phyloP scores from a whole-genome alignment of 2,329 filamentous ascomycete genomes.

The Aspergillus phoenicis region DNA sequence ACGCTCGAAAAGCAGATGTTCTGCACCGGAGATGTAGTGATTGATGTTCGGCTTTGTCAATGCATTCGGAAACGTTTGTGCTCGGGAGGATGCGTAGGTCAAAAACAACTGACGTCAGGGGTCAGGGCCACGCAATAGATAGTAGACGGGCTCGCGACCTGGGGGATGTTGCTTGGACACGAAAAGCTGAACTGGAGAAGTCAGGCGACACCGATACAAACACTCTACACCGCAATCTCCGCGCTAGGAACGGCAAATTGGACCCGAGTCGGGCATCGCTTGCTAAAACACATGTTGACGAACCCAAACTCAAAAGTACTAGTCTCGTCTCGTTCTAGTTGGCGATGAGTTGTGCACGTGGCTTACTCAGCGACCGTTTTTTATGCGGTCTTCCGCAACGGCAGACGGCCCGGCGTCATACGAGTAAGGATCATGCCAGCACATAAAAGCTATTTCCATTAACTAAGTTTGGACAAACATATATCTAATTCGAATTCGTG shows the following conservation, averaged over 20 bases:
- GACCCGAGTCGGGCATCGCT: slow-evolving; percentile 12
- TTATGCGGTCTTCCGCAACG: not conserved
- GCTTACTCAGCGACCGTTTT: slow-evolving; percentile 19
- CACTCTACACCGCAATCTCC: slow-evolving; percentile 6
- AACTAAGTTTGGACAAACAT: not conserved
- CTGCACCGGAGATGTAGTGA: not conserved
- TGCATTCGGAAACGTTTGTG: slow-evolving; percentile 19
- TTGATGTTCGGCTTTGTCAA: slow-evolving; percentile 9
- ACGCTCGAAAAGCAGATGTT: slow-evolving; percentile 9
- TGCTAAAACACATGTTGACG: slow-evolving; percentile 13
- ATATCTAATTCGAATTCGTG: too few relatives aligned
- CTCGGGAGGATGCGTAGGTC: slow-evolving; percentile 12
- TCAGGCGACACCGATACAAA: not conserved
- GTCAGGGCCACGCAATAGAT: slow-evolving; percentile 9
- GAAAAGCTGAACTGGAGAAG: not conserved
- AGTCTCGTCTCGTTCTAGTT: not conserved
- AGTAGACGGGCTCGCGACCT: slow-evolving; percentile 5
- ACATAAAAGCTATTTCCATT: not conserved
- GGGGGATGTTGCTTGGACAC: not conserved
- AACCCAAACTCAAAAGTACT: slow-evolving; percentile 18
- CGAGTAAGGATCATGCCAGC: not conserved
- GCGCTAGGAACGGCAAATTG: slow-evolving; percentile 6
- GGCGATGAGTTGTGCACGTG: slow-evolving; percentile 13
- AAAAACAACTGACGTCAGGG: slow-evolving; percentile 33
- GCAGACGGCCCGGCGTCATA: not conserved